These are phyloP conservation scores for Asterophora parasitica DNA, from an alignment of 768 basidiomycete species.

Conservation along the genomic window DNA sequence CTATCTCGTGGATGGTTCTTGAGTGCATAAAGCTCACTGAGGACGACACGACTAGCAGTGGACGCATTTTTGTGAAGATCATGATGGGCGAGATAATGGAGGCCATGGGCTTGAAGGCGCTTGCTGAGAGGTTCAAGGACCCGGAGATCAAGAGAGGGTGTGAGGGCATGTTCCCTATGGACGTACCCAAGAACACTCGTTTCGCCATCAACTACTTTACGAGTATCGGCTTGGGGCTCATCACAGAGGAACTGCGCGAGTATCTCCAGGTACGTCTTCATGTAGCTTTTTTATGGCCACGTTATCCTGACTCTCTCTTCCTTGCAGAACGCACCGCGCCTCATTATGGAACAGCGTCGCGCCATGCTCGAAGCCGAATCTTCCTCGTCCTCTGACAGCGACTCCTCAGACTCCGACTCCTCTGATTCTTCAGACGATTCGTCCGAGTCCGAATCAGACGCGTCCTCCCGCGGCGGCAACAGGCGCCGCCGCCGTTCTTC, in stretches of 20 bases:
- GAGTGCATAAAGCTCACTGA: slow-evolving; percentile 90
- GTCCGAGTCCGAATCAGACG: slow-evolving; percentile 17
- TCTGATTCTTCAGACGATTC: slow-evolving; percentile 22
- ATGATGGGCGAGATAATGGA: slow-evolving; percentile 95
- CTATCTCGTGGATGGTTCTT: slow-evolving; percentile 85
- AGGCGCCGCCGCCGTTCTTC: slow-evolving; percentile 21
- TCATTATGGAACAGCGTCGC: slow-evolving; percentile 93
- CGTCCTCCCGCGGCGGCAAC: slow-evolving; percentile 16
- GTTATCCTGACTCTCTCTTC: slow-evolving; percentile 10
- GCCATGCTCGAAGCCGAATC: slow-evolving; percentile 74
- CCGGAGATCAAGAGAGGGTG: slow-evolving; percentile 72
- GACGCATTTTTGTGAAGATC: slow-evolving; percentile 97
- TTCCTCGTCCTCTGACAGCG: slow-evolving; percentile 30
- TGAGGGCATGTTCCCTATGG: slow-evolving; percentile 89
- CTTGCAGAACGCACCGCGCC: slow-evolving; percentile 76
- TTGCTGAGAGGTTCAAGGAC: slow-evolving; percentile 90
- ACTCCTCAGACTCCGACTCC: slow-evolving; percentile 36
- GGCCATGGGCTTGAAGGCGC: slow-evolving; percentile 79
- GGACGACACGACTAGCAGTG: slow-evolving; percentile 93
- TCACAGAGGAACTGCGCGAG: slow-evolving; percentile 97
- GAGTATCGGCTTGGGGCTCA: slow-evolving; percentile 80
- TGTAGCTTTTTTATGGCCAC: not conserved
- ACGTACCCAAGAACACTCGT: slow-evolving; percentile 94
- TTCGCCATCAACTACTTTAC: slow-evolving; percentile 99
- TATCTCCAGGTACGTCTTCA: slow-evolving; percentile 71